Evolutionary conservation across 495 filamentous ascomycete species (phyloP).

Genomic region (Aspergillus homomorphus): DNA sequence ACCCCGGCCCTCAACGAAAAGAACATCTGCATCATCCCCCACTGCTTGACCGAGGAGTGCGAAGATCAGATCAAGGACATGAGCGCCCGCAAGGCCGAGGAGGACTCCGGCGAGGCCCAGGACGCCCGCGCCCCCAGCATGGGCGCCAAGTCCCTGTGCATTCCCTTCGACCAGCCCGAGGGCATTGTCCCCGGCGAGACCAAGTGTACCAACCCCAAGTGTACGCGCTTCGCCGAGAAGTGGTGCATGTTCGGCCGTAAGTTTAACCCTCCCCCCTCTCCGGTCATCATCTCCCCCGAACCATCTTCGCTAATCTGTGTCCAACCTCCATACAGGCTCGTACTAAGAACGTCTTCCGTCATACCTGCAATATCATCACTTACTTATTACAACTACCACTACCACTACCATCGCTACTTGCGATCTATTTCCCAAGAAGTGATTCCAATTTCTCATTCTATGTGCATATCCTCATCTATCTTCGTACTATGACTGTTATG

Average conservation of each 20-base stretch:
- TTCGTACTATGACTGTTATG: constrained; percentile 18
- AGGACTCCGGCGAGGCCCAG: constrained; percentile 63
- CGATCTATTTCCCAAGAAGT: no score
- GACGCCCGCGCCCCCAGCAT: constrained; percentile 83
- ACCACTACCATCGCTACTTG: no score
- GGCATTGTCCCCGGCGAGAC: constrained; percentile 74
- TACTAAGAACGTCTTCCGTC: constrained; percentile 27
- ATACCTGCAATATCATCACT: neutral
- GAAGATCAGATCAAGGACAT: constrained; percentile 93
- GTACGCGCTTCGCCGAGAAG: constrained; percentile 64
- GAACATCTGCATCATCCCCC: constrained; percentile 86
- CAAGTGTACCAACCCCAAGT: constrained; percentile 87
- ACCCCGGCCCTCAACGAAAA: constrained; percentile 82
- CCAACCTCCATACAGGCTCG: constrained; percentile 23
- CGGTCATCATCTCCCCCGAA: neutral
- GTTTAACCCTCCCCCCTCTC: constrained; percentile 14
- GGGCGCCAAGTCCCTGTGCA: constrained; percentile 97
- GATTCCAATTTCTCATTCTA: constrained; percentile 2
- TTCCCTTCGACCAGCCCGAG: constrained; percentile 93
- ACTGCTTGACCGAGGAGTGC: constrained; percentile 76
- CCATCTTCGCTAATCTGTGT: constrained; percentile 12
- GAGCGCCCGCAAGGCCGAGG: constrained; percentile 68
- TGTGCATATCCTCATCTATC: constrained; percentile 7
- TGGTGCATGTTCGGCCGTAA: constrained; percentile 85
- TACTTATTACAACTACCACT: neutral